phyloP scores from a whole-genome alignment of 108 stramenopile species.

The Chaetoceros muelleri region DNA sequence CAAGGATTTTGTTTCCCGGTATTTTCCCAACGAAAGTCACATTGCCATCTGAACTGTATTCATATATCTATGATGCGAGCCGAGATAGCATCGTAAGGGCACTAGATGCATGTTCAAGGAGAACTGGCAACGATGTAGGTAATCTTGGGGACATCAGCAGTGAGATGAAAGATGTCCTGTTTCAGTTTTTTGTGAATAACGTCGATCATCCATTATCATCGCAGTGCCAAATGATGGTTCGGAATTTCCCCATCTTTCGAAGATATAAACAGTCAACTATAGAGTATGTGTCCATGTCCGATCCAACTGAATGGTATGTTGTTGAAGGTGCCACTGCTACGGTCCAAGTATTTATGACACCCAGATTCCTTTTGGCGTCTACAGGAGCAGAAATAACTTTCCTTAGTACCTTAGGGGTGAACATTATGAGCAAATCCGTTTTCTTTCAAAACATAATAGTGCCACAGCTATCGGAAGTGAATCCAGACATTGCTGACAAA shows the following conservation, averaged over 20 bases:
- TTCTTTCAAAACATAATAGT: neutral
- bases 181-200: neutral
- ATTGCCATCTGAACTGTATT: conserved; percentile 9
- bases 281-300: neutral
- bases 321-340: neutral
- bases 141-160: neutral
- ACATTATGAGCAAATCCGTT: neutral
- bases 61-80: conserved; percentile 11
- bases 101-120: conserved; percentile 5
- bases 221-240: neutral
- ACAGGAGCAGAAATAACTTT: neutral
- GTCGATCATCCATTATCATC: neutral
- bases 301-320: neutral
- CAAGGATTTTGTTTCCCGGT: neutral
- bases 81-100: conserved; percentile 11
- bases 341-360: neutral
- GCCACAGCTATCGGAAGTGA: neutral
- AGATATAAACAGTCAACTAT: neutral
- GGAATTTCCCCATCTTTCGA: conserved; percentile 6
- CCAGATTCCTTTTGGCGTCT: neutral
- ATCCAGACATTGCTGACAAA: neutral
- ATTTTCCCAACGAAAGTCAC: neutral
- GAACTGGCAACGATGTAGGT: neutral
- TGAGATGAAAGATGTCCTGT: neutral
- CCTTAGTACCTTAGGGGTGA: neutral